Conservation (phyloP, 2,329 filamentous ascomycete species). For the Eurotiales sp. region DNA sequence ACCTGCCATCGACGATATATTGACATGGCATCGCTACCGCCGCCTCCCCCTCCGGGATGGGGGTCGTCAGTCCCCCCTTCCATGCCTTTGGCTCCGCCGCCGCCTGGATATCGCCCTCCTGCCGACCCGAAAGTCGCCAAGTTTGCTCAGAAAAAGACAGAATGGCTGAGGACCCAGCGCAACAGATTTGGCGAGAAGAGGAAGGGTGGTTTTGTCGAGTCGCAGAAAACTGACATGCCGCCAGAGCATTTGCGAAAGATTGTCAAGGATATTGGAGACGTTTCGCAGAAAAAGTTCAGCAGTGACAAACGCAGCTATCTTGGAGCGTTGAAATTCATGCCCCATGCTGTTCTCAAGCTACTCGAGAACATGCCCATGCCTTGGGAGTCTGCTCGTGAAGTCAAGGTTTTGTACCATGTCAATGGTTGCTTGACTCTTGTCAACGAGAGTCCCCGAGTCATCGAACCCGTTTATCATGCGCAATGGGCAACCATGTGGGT, state of each 20-base stretch:
- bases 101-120: constrained; percentile 77
- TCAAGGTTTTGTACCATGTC: constrained; percentile 97
- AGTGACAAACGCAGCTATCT: constrained; percentile 98
- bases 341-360: constrained; percentile 93
- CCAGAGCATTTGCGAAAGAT: constrained; percentile 98
- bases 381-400: constrained; percentile 93
- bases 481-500: constrained; percentile 99
- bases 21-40: constrained; percentile 58
- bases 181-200: constrained; percentile 96
- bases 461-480: constrained; percentile 95
- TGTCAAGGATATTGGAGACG: constrained; percentile 96
- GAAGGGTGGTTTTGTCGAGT: constrained; percentile 93
- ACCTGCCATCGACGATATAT: constrained; percentile 17
- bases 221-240: constrained; percentile 97
- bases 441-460: constrained; percentile 93
- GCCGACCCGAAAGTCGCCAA: constrained; percentile 84
- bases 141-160: constrained; percentile 97
- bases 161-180: constrained; percentile 90
- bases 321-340: constrained; percentile 98
- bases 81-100: constrained; percentile 65
- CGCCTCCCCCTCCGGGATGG: constrained; percentile 68
- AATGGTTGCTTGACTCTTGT: constrained; percentile 96
- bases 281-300: constrained; percentile 98
- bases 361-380: constrained; percentile 99
- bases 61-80: constrained; percentile 50